A percentile compares a stretch with the other conserved stretches of the same genome.
phyloP scores from a whole-genome alignment of 148 eudicot species.

The Chenopodium album region DNA sequence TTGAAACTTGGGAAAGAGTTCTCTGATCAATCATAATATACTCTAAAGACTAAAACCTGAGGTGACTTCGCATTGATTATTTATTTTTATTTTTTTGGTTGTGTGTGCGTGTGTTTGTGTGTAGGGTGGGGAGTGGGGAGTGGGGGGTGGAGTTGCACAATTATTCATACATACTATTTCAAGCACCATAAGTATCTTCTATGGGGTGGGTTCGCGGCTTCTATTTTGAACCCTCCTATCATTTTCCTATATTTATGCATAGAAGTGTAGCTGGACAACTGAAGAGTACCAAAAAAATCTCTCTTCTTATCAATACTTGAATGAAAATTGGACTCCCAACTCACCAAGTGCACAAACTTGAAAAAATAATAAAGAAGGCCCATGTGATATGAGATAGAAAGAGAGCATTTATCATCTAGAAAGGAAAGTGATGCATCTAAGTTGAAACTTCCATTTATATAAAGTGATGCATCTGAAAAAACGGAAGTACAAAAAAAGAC shows the following conservation, averaged over 20 bases:
- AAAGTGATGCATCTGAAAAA: too few species aligned
- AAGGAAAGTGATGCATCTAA: too few species aligned
- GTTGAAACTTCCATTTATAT: too few species aligned
- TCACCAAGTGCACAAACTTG: background rate
- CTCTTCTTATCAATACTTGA: background rate
- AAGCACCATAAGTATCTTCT: background rate
- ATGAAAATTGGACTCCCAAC: background rate
- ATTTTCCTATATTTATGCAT: background rate
- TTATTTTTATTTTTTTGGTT: too few species aligned
- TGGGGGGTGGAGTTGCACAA: too few species aligned
- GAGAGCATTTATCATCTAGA: too few species aligned
- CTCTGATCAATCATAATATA: background rate
- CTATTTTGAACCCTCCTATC: background rate
- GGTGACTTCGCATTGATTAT: background rate
- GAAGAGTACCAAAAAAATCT: background rate
- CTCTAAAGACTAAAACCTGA: background rate
- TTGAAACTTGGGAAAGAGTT: background rate
- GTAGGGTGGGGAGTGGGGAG: too few species aligned
- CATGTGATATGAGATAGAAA: too few species aligned
- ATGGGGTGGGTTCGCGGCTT: background rate
- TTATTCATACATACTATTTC: background rate
- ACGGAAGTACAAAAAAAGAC: conserved; percentile 24
- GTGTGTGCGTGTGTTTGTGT: too few species aligned
- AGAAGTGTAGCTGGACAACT: too few species aligned
- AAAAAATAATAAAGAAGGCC: background rate